A percentile compares a stretch with the other conserved stretches of the same genome.
These are phyloP conservation scores for Colletotrichum tamarilloi DNA, from an alignment of 2,329 filamentous ascomycete species.

Conservation along the genomic window DNA sequence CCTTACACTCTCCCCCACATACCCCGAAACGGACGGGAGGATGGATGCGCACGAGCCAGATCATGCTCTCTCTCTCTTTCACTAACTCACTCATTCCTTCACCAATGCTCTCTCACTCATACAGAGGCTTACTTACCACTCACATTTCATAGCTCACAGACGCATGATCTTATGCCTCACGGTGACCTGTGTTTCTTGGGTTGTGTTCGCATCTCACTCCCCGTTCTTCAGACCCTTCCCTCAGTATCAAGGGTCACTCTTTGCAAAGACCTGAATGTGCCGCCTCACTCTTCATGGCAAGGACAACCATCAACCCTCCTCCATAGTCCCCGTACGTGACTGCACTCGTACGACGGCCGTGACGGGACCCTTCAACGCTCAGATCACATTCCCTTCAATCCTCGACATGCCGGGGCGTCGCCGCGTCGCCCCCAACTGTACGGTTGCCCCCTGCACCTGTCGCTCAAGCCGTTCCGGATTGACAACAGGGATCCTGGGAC, in stretches of 20 bases:
- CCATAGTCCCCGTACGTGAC: neutral
- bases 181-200: neutral
- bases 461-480: constrained; percentile 34
- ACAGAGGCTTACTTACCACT: neutral
- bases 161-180: neutral
- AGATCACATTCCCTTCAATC: neutral
- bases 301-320: neutral
- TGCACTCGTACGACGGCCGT: neutral
- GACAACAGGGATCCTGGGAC: constrained; percentile 28
- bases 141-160: neutral
- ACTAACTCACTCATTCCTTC: neutral
- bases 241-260: neutral
- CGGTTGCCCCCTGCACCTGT: constrained; percentile 31
- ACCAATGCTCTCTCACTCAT: neutral
- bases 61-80: neutral
- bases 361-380: neutral
- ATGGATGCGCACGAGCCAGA: constrained; percentile 15
- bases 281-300: neutral
- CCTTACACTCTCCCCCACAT: constrained; percentile 15
- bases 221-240: neutral
- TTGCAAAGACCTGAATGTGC: neutral
- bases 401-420: neutral
- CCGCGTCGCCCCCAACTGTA: constrained; percentile 9
- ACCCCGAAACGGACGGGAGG: constrained; percentile 34
- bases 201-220: neutral